phyloP scores from a whole-genome alignment of 352 stramenopile genomes.

The Globisporangium solare region DNA sequence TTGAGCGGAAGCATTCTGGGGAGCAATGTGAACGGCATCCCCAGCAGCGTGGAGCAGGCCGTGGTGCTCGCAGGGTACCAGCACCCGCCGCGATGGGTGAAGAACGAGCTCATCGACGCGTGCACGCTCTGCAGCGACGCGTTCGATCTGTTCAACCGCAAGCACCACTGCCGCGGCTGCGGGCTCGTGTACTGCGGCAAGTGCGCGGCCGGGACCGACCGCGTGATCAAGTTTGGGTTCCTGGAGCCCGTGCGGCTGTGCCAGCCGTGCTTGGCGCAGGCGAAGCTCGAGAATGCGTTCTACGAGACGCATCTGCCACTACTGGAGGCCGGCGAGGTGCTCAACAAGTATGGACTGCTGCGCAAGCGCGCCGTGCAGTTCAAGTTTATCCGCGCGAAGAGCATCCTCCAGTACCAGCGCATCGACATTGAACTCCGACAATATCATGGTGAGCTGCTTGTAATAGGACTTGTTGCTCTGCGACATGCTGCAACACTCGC shows the following conservation, averaged over 20 bases:
- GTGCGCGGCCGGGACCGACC: slow-evolving; percentile 44
- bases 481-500: too few species aligned
- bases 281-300: slow-evolving; percentile 54
- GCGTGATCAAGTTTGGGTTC: slow-evolving; percentile 64
- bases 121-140: slow-evolving; percentile 39
- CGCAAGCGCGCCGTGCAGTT: slow-evolving; percentile 51
- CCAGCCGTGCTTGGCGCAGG: slow-evolving; percentile 30
- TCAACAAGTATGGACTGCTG: slow-evolving; percentile 67
- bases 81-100: slow-evolving; percentile 49
- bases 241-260: slow-evolving; percentile 59
- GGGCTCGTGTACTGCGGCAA: slow-evolving; percentile 51
- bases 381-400: slow-evolving; percentile 51
- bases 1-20: slow-evolving; percentile 6
- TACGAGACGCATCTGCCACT: slow-evolving; percentile 60
- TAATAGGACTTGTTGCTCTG: background rate
- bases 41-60: background rate
- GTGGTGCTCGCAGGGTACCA: slow-evolving; percentile 38
- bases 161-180: slow-evolving; percentile 63
- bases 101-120: slow-evolving; percentile 45
- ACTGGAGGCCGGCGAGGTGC: slow-evolving; percentile 52
- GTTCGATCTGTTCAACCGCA: slow-evolving; percentile 66
- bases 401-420: slow-evolving; percentile 74
- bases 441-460: slow-evolving; percentile 28
- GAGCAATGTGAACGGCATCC: too few species aligned
- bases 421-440: slow-evolving; percentile 41